These are phyloP conservation scores for Blastobotrys attinorum DNA, from an alignment of 805 yeast genomes.

Conservation along the genomic window DNA sequence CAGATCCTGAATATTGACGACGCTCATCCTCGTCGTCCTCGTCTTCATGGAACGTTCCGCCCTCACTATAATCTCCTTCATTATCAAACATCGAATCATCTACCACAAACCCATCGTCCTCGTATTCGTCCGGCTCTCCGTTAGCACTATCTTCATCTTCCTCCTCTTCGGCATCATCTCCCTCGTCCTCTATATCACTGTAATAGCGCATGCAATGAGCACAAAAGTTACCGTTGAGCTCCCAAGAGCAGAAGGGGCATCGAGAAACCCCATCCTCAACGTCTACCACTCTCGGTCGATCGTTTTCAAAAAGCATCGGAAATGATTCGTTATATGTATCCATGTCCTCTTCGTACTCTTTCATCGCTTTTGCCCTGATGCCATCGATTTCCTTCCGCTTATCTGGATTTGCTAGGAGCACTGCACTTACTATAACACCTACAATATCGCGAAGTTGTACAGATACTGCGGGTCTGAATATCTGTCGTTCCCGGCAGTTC, in stretches of 20 bases:
- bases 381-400: conserved; percentile 3
- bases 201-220: conserved; percentile 43
- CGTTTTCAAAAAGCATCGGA: conserved; percentile 36
- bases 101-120: conserved; percentile 13
- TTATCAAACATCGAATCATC: conserved; percentile 1
- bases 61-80: neutral
- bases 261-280: conserved; percentile 57
- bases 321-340: conserved; percentile 34
- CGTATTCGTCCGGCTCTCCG: conserved; percentile 4
- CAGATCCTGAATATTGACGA: no score
- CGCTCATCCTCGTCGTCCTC: conserved; percentile 8
- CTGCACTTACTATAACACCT: conserved; percentile 4
- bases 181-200: conserved; percentile 8
- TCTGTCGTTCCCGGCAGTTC: conserved; percentile 15
- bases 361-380: conserved; percentile 5
- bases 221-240: conserved; percentile 51
- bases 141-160: conserved; percentile 1
- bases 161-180: conserved; percentile 6
- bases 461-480: conserved; percentile 11
- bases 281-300: conserved; percentile 39
- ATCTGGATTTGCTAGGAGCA: conserved; percentile 3
- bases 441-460: conserved; percentile 9
- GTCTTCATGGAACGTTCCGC: conserved; percentile 2
- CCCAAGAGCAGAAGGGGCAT: conserved; percentile 66
- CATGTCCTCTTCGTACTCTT: conserved; percentile 19